These are phyloP conservation scores for Collybia sordida DNA, from an alignment of 768 basidiomycete genomes.

Conservation along the genomic window DNA sequence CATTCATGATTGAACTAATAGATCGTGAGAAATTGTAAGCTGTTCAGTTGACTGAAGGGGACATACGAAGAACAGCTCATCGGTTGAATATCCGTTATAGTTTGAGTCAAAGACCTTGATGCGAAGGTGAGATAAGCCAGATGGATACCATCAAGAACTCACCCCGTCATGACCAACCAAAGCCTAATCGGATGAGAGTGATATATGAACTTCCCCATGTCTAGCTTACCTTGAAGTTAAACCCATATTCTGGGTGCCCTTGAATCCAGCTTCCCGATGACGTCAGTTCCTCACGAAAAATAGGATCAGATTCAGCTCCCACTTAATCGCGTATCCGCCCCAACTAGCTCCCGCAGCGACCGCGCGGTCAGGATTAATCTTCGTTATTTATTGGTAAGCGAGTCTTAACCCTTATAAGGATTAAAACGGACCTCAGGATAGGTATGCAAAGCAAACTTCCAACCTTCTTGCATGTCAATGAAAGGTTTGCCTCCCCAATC, in stretches of 20 bases:
- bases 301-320: slow-evolving; percentile 15
- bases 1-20: slow-evolving; percentile 82
- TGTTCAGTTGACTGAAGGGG: neutral
- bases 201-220: too few relatives aligned
- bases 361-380: slow-evolving; percentile 71
- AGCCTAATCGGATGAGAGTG: slow-evolving; percentile 35
- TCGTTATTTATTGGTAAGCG: neutral
- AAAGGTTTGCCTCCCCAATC: slow-evolving; percentile 91
- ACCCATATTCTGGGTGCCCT: slow-evolving; percentile 86
- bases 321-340: slow-evolving; percentile 92
- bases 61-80: slow-evolving; percentile 87
- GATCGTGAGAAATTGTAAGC: neutral
- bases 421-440: slow-evolving; percentile 60
- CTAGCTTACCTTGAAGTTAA: slow-evolving; percentile 69
- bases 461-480: slow-evolving; percentile 71
- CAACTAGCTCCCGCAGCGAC: slow-evolving; percentile 83
- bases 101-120: slow-evolving; percentile 69
- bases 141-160: slow-evolving; percentile 5
- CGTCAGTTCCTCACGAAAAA: neutral
- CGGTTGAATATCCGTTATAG: slow-evolving; percentile 86
- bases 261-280: slow-evolving; percentile 78
- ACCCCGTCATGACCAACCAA: slow-evolving; percentile 93
- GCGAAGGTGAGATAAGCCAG: neutral
- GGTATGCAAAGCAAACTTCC: slow-evolving; percentile 63
- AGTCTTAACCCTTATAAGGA: neutral